These are phyloP conservation scores for Carpinus viminea DNA, from an alignment of 306 rosid genomes.

Conservation along the genomic window DNA sequence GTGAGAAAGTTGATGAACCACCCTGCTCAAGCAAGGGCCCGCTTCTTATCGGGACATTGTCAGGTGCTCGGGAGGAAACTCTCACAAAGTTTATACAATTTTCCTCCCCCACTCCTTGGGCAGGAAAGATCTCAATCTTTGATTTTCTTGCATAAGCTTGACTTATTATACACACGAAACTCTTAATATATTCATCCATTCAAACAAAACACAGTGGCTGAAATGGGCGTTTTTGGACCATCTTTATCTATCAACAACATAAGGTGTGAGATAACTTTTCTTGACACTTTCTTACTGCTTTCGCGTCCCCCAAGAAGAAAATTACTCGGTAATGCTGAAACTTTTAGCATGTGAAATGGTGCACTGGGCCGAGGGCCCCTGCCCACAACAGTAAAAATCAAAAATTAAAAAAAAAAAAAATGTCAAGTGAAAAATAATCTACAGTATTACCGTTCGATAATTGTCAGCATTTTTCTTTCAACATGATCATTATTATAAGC, in stretches of 20 bases:
- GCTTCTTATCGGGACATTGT: no score
- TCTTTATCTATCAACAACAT: neutral
- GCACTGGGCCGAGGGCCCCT: neutral
- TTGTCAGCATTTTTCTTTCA: slow-evolving; percentile 8
- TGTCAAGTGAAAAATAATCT: neutral
- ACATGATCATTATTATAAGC: slow-evolving; percentile 11
- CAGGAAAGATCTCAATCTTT: no score
- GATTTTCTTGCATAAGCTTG: neutral
- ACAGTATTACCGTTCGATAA: neutral
- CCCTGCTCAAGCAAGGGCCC: no score
- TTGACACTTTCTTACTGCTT: neutral
- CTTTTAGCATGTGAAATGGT: neutral
- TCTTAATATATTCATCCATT: neutral
- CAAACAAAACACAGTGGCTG: neutral
- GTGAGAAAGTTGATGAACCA: no score
- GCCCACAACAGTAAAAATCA: no score
- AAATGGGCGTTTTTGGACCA: neutral
- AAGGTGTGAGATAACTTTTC: neutral
- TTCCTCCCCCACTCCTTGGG: no score
- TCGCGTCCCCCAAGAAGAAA: neutral
- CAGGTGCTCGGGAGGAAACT: no score
- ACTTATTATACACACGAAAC: no score
- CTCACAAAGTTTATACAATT: no score
- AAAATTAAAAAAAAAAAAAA: no score
- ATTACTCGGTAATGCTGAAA: neutral